Conservation (phyloP, 371 early-diverging fungal genomes). For the Mortierella sp. region DNA sequence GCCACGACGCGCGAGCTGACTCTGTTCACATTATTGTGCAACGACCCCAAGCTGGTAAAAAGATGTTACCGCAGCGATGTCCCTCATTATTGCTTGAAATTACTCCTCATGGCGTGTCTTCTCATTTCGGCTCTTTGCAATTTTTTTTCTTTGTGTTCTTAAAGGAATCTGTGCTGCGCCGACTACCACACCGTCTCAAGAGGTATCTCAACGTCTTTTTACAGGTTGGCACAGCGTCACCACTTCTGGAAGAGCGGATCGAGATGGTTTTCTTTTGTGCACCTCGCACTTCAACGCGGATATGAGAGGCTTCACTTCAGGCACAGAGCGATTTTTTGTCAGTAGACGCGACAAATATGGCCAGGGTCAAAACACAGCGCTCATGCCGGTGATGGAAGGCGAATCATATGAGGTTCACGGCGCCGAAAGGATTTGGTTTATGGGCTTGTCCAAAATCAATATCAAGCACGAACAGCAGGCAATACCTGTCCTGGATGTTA, state of each 20-base stretch:
- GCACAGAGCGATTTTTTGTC: constrained; percentile 1
- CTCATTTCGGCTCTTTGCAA: neutral
- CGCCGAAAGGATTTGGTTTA: constrained; percentile 12
- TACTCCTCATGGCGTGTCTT: neutral
- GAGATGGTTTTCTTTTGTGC: constrained; percentile 17
- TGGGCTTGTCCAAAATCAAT: constrained; percentile 4
- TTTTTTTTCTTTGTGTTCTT: neutral
- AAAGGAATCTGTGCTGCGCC: neutral
- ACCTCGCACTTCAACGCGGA: constrained; percentile 3
- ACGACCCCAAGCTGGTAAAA: neutral
- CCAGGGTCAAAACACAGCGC: neutral
- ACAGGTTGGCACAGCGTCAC: constrained; percentile 6
- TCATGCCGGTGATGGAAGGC: constrained; percentile 10
- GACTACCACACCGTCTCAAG: neutral
- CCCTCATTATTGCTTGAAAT: too few relatives aligned
- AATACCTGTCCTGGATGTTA: constrained; percentile 4
- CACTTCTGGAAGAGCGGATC: neutral
- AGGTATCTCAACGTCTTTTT: neutral
- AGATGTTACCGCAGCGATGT: neutral
- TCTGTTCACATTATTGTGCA: neutral
- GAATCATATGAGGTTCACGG: constrained; percentile 9
- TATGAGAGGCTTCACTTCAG: constrained; percentile 11
- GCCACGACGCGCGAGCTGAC: neutral
- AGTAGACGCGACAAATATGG: constrained; percentile 13
- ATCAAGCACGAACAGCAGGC: constrained; percentile 1